Conservation (phyloP, 1,139 yeast genomes). For the Debaryomyces psychrophilus region DNA sequence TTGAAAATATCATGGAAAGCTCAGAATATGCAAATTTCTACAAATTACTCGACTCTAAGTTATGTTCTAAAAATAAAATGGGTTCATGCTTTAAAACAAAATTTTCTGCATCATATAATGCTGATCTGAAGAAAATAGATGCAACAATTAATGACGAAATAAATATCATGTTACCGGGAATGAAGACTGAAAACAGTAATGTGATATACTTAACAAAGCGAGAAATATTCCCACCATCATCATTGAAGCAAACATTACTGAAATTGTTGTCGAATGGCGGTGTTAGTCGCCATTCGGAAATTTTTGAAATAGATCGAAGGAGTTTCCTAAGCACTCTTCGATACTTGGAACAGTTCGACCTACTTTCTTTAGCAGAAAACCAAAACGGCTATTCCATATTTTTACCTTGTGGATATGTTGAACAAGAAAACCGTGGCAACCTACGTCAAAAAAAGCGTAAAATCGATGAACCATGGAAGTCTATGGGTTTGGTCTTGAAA, state of each 20-base stretch:
- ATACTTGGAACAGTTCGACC: conserved; percentile 32
- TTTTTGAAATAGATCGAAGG: conserved; percentile 36
- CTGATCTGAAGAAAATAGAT: conserved; percentile 36
- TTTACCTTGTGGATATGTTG: conserved; percentile 63
- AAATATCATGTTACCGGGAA: conserved; percentile 50
- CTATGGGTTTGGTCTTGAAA: conserved; percentile 60
- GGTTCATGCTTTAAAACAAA: conserved; percentile 47
- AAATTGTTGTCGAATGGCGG: conserved; percentile 42
- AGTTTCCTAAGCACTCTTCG: conserved; percentile 42
- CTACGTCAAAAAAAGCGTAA: conserved; percentile 11
- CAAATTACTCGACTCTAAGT: conserved; percentile 30
- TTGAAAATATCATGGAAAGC: conserved; percentile 17
- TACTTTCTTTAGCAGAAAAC: conserved; percentile 50
- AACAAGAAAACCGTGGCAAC: conserved; percentile 9
- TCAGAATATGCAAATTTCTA: conserved; percentile 13
- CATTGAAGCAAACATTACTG: conserved; percentile 42
- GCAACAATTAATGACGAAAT: conserved; percentile 38
- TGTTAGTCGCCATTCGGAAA: conserved; percentile 33
- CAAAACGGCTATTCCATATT: conserved; percentile 71
- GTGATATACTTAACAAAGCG: conserved; percentile 65
- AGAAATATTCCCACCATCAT: conserved; percentile 43
- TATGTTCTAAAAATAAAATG: conserved; percentile 41
- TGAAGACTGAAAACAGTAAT: conserved; percentile 52
- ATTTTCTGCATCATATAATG: conserved; percentile 48
- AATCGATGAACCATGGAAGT: conserved; percentile 59